Percentiles rank a stretch among this genome's conserved stretches.
These are phyloP conservation scores for Fusarium sp. DNA, from an alignment of 2,329 filamentous ascomycete species.

Conservation along the genomic window DNA sequence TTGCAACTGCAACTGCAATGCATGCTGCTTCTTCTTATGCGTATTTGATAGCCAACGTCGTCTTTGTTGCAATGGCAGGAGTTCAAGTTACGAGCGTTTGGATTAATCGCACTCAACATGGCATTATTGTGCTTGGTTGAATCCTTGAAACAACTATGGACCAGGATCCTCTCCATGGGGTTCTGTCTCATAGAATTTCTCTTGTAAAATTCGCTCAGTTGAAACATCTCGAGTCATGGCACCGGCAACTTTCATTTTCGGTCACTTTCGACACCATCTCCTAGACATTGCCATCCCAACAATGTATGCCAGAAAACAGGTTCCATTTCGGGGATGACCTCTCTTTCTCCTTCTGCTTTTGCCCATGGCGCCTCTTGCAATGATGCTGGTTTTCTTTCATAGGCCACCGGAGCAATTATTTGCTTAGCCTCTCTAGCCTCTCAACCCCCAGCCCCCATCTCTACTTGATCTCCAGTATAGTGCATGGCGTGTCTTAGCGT, in stretches of 20 bases:
- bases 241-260: conserved; percentile 3
- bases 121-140: neutral
- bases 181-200: neutral
- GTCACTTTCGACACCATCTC: neutral
- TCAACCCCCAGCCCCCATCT: conserved; percentile 7
- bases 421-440: conserved; percentile 7
- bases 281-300: neutral
- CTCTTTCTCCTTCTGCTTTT: conserved; percentile 16
- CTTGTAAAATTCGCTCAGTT: conserved; percentile 4
- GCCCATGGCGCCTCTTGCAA: neutral
- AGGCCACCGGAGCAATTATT: conserved; percentile 19
- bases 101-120: neutral
- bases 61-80: neutral
- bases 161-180: neutral
- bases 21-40: neutral
- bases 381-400: neutral
- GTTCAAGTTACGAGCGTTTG: neutral
- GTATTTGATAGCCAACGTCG: neutral
- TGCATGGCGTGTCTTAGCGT: conserved; percentile 21
- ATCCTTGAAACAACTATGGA: neutral
- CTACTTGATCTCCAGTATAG: conserved; percentile 2
- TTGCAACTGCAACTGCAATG: neutral
- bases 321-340: neutral
- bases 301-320: neutral
- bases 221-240: conserved; percentile 26